Base-by-base conservation (phyloP, 371 early-diverging fungal genomes). In the Mortierella sp. region DNA sequence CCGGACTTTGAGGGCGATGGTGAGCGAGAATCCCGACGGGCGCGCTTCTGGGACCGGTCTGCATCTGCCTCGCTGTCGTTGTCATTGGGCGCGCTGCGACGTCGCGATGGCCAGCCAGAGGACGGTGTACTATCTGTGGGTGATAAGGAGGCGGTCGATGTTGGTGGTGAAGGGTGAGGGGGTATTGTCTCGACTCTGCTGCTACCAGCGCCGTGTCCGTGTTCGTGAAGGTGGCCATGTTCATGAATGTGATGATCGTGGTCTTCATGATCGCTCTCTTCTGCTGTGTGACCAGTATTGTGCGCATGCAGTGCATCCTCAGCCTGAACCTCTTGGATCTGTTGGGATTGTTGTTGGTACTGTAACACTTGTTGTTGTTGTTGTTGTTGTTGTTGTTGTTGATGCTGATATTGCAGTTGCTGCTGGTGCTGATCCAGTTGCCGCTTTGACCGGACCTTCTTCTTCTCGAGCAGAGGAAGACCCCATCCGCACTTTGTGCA, bases 401-500 rank as follows among this genome's bases (percentile, higher is more conserved):
- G 57, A 31, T 61, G 61, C 6, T 61, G 61, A 31, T 61, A 61
- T 16, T 61, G 61, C 0, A 61, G 19, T 19, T 61, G 61, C 31
- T 61, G 61, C 14, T 61, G 61, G 16, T 61, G 61, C 34, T 61
- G 61, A 61, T 61, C 61, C 19, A 61, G 28, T 61, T 61, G 71
- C 26, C 82, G 75, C 71, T 72, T 78, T 34, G 73, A 64, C 71
- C 82, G 44, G 26, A 74, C 80, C 43, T 83, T 64, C 86, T 91
- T 78, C 89, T 79, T 91, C 87, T 80, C 89, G 19, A 97, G 87
- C 67, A 95, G 85, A 16, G 97, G 98, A 55, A 97, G 82, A 0
- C 98, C 98, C 98, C 98, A 98, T 10, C 99, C 99, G 83, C 99
- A 98, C 82, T 95, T 98, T 54, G 90, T 90, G 82, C 99, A 98